Conservation (phyloP, 331 rosid genomes). For the Saraca asoca region DNA sequence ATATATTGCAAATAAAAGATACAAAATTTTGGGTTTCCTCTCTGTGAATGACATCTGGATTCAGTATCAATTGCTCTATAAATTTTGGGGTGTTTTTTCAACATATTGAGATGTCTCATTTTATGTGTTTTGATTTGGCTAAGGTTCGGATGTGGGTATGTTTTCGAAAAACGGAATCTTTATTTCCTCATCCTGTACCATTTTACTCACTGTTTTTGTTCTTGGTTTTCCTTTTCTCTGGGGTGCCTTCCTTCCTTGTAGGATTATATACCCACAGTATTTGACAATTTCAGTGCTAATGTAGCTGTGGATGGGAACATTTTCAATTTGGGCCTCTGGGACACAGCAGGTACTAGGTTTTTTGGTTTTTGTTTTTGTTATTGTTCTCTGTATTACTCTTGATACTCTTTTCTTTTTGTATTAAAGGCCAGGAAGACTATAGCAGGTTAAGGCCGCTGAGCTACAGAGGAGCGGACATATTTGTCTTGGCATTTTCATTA, state of each 20-base stretch:
- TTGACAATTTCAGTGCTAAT: conserved; percentile 97
- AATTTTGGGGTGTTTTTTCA: conserved; percentile 1
- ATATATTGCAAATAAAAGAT: not conserved
- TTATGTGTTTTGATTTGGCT: conserved; percentile 8
- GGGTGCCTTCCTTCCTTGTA: conserved; percentile 49
- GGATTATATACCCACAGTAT: conserved; percentile 94
- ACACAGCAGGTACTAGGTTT: conserved; percentile 79
- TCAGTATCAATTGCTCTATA: not conserved
- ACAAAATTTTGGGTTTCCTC: not conserved
- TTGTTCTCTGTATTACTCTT: not conserved
- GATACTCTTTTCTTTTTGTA: conserved; percentile 32
- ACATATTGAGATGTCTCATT: conserved; percentile 10
- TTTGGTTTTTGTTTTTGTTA: conserved; percentile 14
- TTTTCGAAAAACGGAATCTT: not conserved
- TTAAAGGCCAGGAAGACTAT: conserved; percentile 92
- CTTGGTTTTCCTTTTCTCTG: not conserved
- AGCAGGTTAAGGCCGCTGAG: conserved; percentile 98
- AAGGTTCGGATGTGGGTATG: conserved; percentile 3
- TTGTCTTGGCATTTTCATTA: conserved; percentile 89
- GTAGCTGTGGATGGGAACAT: conserved; percentile 91
- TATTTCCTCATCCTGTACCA: not conserved
- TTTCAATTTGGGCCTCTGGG: conserved; percentile 95
- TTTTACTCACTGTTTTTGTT: conserved; percentile 2
- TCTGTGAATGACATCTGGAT: not conserved
- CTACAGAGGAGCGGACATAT: conserved; percentile 93